These are phyloP conservation scores for Lignosus rhinocerotis DNA, from an alignment of 1,284 basidiomycete genomes.

Conservation along the genomic window DNA sequence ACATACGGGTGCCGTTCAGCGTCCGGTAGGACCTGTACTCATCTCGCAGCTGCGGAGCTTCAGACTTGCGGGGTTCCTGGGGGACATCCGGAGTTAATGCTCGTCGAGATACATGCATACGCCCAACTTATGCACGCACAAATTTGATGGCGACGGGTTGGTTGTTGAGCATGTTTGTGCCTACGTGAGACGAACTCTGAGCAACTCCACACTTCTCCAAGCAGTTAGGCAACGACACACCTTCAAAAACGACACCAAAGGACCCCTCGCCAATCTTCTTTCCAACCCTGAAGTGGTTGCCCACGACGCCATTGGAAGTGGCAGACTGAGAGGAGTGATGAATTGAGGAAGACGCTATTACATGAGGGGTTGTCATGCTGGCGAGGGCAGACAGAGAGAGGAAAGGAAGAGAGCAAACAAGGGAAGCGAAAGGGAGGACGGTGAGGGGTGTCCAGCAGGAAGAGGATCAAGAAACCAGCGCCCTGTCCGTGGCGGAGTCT, in stretches of 20 bases:
- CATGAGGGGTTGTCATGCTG: constrained; percentile 73
- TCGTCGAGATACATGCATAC: not conserved
- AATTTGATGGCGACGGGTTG: constrained; percentile 98
- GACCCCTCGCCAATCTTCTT: constrained; percentile 89
- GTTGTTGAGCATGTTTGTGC: constrained; percentile 85
- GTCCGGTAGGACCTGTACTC: constrained; percentile 98
- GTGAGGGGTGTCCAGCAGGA: constrained; percentile 26
- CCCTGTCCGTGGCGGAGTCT: constrained; percentile 24
- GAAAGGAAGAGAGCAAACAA: constrained; percentile 26
- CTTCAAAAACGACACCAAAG: constrained; percentile 83
- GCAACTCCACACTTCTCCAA: not conserved
- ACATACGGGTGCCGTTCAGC: constrained; percentile 88
- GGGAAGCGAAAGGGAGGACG: constrained; percentile 31
- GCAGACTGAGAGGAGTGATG: constrained; percentile 63
- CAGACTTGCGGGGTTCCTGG: constrained; percentile 97
- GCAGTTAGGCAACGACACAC: constrained; percentile 35
- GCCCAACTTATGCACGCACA: constrained; percentile 49
- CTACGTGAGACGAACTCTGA: constrained; percentile 41
- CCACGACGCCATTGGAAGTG: constrained; percentile 70
- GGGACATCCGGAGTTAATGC: constrained; percentile 15
- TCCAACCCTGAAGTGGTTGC: constrained; percentile 75
- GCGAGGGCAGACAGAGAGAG: constrained; percentile 25
- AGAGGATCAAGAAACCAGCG: constrained; percentile 23
- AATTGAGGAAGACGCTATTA: constrained; percentile 69
- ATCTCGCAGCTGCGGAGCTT: constrained; percentile 96